Base-by-base conservation (phyloP, 345 rosid species). In the Populus davidiana region DNA sequence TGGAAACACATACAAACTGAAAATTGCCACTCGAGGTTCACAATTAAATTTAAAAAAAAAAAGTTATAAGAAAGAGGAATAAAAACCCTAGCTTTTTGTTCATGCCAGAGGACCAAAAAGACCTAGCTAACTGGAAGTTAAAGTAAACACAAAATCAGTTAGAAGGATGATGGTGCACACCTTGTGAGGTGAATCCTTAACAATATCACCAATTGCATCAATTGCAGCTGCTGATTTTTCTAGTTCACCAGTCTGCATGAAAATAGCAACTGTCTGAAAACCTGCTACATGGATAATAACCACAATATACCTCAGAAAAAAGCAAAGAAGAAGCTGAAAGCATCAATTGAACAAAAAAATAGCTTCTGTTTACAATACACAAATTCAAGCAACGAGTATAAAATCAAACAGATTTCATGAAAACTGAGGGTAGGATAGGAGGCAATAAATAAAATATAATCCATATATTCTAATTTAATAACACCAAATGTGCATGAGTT, bases 181-280 rank as follows among this genome's bases (percentile, higher is more conserved):
- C 97, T 88, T 92, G 74, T 88, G 80, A 71, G 92, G 90, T 68
- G 97, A 91, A 81, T 91, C 93, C 83, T 85, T 81, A 75, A 92
- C 94, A 29, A 70, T 39, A 86, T 88, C 84, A 73, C 86, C 84
- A 49, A 86, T 71, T 69, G 77, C 78, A 79, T 71, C 80, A 44
- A 81, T 81, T 44, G 86, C 83, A 77, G 87, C 84, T 62, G 71
- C 89, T 70, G 83, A 86, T 81, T 86, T 90, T 81, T 86, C 90
- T 65, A 67, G 75, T 75, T 90, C 92, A 84, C 88, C 93, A 89
- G 89, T 91, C 99, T 93, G 99, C 98, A 96, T 89, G 91, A 96
- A 96, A 96, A 93, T 88, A 92, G 93, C 92, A 93, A 93, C 96
- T 89, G 92, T 88, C 96, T 92, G 94, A 92, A 92, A 93, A 91